Conservation (phyloP, 352 stramenopile species). For the Globisporangium radiosum region DNA sequence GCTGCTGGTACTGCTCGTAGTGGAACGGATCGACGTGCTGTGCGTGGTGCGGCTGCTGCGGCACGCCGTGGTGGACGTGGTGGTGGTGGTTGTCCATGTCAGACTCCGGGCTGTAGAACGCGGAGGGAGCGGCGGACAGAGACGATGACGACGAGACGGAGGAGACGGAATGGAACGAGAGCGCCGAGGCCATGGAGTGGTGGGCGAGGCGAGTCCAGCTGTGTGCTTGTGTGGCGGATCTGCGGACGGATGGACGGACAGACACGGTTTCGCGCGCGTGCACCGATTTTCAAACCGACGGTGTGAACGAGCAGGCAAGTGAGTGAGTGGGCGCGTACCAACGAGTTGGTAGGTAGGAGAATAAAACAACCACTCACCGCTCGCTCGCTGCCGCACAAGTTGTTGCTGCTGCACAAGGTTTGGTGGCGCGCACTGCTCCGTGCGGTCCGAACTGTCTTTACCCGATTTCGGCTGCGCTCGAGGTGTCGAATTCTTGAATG, state of each 20-base stretch:
- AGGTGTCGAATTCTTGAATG: slow-evolving; percentile 2
- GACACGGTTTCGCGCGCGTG: not conserved
- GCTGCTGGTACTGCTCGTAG: slow-evolving; percentile 56
- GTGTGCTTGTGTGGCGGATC: not conserved
- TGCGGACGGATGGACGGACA: not conserved
- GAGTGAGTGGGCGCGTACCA: slow-evolving; percentile 8
- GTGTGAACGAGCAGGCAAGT: not conserved
- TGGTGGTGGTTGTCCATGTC: slow-evolving; percentile 14
- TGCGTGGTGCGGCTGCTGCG: slow-evolving; percentile 11
- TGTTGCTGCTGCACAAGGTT: no score
- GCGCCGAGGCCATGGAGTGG: slow-evolving; percentile 9
- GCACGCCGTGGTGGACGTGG: slow-evolving; percentile 1
- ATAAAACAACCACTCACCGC: slow-evolving; percentile 9
- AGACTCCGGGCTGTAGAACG: not conserved
- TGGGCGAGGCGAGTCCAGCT: no score
- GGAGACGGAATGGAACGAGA: not conserved
- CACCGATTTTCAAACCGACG: slow-evolving; percentile 9
- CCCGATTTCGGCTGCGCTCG: not conserved
- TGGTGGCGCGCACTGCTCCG: no score
- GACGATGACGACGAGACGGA: slow-evolving; percentile 5
- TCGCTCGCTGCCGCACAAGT: not conserved
- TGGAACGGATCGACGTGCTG: slow-evolving; percentile 37
- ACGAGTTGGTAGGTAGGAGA: slow-evolving; percentile 17
- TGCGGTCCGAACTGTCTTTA: slow-evolving; percentile 1
- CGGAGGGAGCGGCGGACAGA: not conserved